Evolutionary conservation across 2,329 filamentous ascomycete species (phyloP), one percentile per base, ranked within the genome.

Genomic region (Claviceps humidiphila): DNA sequence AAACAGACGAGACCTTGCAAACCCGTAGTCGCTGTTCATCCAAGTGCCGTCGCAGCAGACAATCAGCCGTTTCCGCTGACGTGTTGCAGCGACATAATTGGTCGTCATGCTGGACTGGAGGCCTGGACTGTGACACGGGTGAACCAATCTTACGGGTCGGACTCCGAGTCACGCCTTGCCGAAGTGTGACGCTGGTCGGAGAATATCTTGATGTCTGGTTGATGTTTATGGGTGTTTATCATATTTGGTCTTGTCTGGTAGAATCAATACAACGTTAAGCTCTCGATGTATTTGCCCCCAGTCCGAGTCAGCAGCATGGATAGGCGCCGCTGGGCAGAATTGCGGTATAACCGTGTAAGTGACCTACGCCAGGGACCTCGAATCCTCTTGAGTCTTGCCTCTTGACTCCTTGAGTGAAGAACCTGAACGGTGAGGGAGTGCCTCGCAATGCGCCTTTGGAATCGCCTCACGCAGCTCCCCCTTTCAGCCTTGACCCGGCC

Each of bases 1-100:
- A 40, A 64, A 59, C 9, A 70, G 52, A 14, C 63, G 64, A 2
- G 68, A 62, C 59, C 73, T 71, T 41, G 66, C 62, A 57, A 71
- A 74, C 46, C 73, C 73, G 48, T 71, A 72, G 60, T 76, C 74
- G 41, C 73, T 72, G 56, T 77, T 73, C 68, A 75, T 73, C 74
- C 74, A 77, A 4, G 74, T 77, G 17, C 75, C 74, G 59, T 77
- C 74, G 58, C 75, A 78, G 55, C 74, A 77, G 22, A 76, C 63
- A 22, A 77, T 70, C 53, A 77, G 65, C 20, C 74, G 71, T 63
- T 77, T 77, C 55, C 55, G 47, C n/a, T 53, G 51, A 16, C 51
- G 47, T 22, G 17, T 30, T 20, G 47, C 30, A 4, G 47, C 22
- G 24, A 37, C 41, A 26, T 53, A 49, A 17, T 14, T 37, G 47